Percentiles rank a stretch among this genome's conserved stretches.
Conservation (phyloP, 257 asterid genomes). For the Haberlea rhodopensis region DNA sequence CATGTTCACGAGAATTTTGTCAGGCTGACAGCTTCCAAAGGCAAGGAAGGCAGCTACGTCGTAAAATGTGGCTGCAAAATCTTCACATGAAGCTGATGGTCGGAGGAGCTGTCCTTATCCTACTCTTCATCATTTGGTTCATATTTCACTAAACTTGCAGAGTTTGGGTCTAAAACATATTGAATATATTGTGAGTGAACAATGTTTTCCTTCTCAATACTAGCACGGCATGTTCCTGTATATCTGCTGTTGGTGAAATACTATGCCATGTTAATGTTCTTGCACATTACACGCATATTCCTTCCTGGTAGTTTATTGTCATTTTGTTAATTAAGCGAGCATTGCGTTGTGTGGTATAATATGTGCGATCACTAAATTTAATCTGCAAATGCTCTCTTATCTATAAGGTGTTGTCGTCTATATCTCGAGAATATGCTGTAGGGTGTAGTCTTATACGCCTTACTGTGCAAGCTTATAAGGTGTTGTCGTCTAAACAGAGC, state of each 20-base stretch:
- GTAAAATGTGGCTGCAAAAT: slow-evolving; percentile 95
- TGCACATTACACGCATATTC: neutral
- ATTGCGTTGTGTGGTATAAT: neutral
- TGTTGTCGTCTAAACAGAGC: too few species aligned
- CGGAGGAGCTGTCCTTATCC: slow-evolving; percentile 51
- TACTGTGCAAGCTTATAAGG: too few species aligned
- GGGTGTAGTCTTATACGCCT: neutral
- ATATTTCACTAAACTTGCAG: slow-evolving; percentile 52
- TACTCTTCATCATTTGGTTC: slow-evolving; percentile 64
- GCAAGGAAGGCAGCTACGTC: slow-evolving; percentile 92
- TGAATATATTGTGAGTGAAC: slow-evolving; percentile 17
- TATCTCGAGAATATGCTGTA: neutral
- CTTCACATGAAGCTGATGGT: slow-evolving; percentile 78
- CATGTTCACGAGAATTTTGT: slow-evolving; percentile 16
- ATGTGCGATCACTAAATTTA: too few species aligned
- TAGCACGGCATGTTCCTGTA: neutral
- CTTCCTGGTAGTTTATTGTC: neutral
- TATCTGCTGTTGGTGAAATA: neutral
- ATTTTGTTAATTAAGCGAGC: too few species aligned
- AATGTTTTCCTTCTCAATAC: neutral
- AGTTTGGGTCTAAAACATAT: slow-evolving; percentile 23
- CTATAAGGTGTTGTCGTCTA: neutral
- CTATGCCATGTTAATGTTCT: neutral
- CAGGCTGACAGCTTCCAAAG: slow-evolving; percentile 98
- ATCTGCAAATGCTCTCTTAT: neutral